A percentile compares a stretch with the other conserved stretches of the same genome.
phyloP scores from a whole-genome alignment of 768 basidiomycete species.

The Pleurotus sapidus region DNA sequence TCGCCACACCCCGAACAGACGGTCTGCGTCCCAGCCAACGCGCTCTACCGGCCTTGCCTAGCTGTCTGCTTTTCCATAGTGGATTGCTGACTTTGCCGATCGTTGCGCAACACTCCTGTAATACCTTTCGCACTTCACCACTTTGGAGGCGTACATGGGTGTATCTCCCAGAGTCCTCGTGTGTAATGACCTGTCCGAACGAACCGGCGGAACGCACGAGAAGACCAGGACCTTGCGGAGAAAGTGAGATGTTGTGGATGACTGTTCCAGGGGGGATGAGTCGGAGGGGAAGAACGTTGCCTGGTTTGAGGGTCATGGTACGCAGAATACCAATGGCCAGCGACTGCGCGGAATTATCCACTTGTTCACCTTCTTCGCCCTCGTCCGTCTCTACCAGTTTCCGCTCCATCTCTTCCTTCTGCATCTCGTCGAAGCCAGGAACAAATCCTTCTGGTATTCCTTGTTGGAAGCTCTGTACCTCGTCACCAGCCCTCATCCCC shows the following conservation, averaged over 20 bases:
- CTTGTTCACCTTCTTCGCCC: conserved; percentile 13
- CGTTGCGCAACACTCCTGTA: conserved; percentile 80
- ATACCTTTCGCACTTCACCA: conserved; percentile 88
- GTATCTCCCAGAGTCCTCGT: conserved; percentile 70
- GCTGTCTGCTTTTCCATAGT: conserved; percentile 76
- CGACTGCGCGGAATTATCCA: conserved; percentile 42
- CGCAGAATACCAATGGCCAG: conserved; percentile 86
- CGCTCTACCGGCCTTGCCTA: conserved; percentile 90
- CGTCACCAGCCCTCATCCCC: conserved; percentile 83
- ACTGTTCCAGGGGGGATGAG: conserved; percentile 91
- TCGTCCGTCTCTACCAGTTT: conserved; percentile 14
- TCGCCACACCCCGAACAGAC: conserved; percentile 89
- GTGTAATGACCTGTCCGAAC: conserved; percentile 76
- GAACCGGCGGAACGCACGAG: conserved; percentile 91
- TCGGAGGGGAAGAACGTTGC: conserved; percentile 89
- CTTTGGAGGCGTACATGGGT: conserved; percentile 84
- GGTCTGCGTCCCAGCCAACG: conserved; percentile 88
- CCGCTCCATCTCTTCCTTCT: conserved; percentile 14
- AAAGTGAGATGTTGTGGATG: conserved; percentile 82
- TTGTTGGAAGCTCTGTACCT: conserved; percentile 79
- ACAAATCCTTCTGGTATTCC: conserved; percentile 80
- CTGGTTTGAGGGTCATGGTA: conserved; percentile 78
- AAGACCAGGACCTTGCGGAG: conserved; percentile 70
- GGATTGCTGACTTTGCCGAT: conserved; percentile 92
- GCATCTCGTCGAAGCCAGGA: conserved; percentile 39